Evolutionary conservation across 768 basidiomycete genomes (phyloP), one percentile per base, ranked within the genome.

Genomic region (Termitomyces bulborhizus): DNA sequence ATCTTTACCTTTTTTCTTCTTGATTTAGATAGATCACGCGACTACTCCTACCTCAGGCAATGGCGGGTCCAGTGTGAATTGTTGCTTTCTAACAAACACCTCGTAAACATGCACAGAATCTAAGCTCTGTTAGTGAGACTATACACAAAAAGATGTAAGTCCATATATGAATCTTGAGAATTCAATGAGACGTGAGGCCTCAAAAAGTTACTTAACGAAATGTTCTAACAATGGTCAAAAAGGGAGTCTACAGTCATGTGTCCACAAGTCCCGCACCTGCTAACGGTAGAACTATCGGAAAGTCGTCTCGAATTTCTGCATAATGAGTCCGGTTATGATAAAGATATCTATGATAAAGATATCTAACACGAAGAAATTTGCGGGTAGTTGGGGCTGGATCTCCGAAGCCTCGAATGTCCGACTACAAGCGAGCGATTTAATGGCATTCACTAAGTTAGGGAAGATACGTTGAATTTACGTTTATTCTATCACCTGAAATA

Each of bases 381-480:
- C 78, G 70, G 53, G 79, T 75, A n/a, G 82, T 83, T 13, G 89
- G 85, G 16, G 85, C 84, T 54, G 90, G 88, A 71, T 96, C 93
- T 65, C 82, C 85, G 73, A 97, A 93, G n/a, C 93, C 93, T 64
- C 90, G 85, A 40, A 96, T 75, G 27, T 83, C 80, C 56, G 83
- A 74, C 89, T 88, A 60, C 51, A 36, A 54, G 12, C 59, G 32
- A 60, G 55, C 53, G 29, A 40, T 54, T 26, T 50, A 3, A 26
- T 50, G 18, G 6, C 5, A 31, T 21, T 9, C 32, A 1, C 18
- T 16, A 2, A 32, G 5, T 31, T 13, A 27, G 32, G 41, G 40
- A 32, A 51, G 8, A 50, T 36, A 51, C 57, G 21, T 36, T 44
- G 32, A 32, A 64, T 74, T 61, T 63, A 90, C 88, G 79, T 95